Evolutionary conservation across 148 eudicot species (phyloP), one percentile per base, ranked within the genome.

Genomic region (Vaccinium vitisidaea): DNA sequence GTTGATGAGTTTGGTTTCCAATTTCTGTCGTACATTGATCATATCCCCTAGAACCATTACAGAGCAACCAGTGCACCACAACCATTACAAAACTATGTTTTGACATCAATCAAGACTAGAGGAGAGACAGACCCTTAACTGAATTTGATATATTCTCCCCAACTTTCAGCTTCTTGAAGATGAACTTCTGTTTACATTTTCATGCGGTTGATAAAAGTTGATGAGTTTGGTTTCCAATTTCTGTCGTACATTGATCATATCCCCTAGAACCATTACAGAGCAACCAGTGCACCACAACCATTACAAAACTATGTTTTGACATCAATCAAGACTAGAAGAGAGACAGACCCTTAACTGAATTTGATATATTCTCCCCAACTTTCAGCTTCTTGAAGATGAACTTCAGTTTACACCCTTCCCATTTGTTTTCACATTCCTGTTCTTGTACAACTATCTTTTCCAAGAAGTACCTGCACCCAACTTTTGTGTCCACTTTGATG

Each of bases 261-360:
- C 14, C 71, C 36, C 71, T 10, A 10, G 32, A 23, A 10, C 71
- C 71, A 65, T 65, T 3, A 65, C 67, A 65, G 6, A 1, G 36
- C 6, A 43, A 43, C 46, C 46, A 43, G 46, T 43, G 46, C 39
- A 13, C 74, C 74, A 13, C 74, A 25, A 69, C 74, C 74, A 69
- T 69, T 27, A 69, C 16, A 3, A 69, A 69, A 69, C 39, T 15
- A 30, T 53, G 81, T 30, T 55, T 30, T 13, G 81, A 14, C 36
- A 52, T 27, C 81, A 52, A 52, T 50, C 13, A n/a, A 65, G 71
- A 65, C 15, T 65, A 23, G 32, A 21, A 21, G n/a, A 23, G n/a
- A 77, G 80, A 77, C 25, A 77, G 80, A 77, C 52, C 36, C 21
- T 25, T 53, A 3, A n/a, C 46, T 50, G 79, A 75, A 75, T 76